Evolutionary conservation across 2,329 filamentous ascomycete genomes (phyloP).

Genomic region (Apiospora hydei): DNA sequence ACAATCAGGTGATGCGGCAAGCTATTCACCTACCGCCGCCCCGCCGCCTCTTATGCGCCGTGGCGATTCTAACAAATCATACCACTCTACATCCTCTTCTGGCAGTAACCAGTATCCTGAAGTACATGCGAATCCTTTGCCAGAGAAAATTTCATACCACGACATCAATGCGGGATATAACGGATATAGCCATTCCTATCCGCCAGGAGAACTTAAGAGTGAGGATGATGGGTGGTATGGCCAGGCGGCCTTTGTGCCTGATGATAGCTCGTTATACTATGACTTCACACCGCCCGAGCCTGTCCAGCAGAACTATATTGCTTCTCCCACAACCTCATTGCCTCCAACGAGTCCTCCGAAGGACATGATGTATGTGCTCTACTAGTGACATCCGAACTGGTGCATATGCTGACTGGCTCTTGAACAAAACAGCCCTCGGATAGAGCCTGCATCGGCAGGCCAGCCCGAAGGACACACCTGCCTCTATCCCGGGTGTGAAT

Average conservation of each 20-base stretch:
- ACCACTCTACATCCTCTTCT: slow-evolving; percentile 6
- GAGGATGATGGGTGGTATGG: slow-evolving; percentile 9
- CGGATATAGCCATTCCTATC: background rate
- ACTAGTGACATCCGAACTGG: background rate
- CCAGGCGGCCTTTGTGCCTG: background rate
- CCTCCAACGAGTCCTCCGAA: background rate
- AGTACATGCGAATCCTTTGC: background rate
- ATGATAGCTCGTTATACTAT: background rate
- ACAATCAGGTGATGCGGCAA: background rate
- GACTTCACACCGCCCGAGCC: background rate
- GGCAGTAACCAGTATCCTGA: slow-evolving; percentile 1
- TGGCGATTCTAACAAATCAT: background rate
- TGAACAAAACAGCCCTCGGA: background rate
- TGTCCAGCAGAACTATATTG: background rate
- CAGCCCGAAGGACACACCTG: slow-evolving; percentile 1
- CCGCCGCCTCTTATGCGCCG: slow-evolving; percentile 15
- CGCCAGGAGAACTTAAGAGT: background rate
- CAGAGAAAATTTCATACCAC: background rate
- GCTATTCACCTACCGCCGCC: slow-evolving; percentile 3
- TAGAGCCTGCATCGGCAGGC: background rate
- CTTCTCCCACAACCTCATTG: background rate
- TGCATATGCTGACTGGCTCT: background rate
- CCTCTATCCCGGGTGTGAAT: slow-evolving; percentile 45
- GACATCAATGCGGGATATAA: background rate
- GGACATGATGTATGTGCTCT: background rate